These are phyloP conservation scores for Rhodomyrtus psidioides DNA, from an alignment of 441 rosid genomes.

Conservation along the genomic window DNA sequence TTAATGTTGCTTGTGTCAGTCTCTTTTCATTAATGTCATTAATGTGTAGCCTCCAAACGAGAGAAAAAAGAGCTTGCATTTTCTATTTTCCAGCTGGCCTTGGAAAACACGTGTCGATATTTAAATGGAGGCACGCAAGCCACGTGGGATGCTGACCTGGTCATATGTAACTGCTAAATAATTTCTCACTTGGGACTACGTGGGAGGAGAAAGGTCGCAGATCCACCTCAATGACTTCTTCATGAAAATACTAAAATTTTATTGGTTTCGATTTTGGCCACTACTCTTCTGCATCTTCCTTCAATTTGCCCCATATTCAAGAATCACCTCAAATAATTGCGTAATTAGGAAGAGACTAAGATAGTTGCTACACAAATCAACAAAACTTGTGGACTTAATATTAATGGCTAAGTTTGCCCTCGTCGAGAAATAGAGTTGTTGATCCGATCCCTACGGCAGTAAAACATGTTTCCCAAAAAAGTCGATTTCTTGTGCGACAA, in stretches of 20 bases:
- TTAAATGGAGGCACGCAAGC: too few species aligned
- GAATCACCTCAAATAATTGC: background rate
- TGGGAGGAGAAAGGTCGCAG: background rate
- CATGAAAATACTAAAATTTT: background rate
- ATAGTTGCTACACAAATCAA: background rate
- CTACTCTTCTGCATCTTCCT: background rate
- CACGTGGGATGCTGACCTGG: too few species aligned
- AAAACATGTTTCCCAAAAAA: background rate
- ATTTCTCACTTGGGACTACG: too few species aligned
- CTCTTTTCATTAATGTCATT: too few species aligned
- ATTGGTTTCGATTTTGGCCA: background rate
- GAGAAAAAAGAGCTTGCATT: too few species aligned
- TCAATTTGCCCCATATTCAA: background rate
- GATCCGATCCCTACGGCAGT: fast-evolving
- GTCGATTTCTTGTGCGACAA: background rate
- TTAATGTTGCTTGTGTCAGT: too few species aligned
- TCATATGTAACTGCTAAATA: too few species aligned
- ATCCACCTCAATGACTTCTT: background rate
- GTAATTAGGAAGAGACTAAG: fast-evolving
- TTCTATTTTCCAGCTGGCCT: too few species aligned
- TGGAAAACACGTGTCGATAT: too few species aligned
- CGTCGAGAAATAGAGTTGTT: background rate
- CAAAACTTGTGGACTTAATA: background rate
- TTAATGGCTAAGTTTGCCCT: background rate
- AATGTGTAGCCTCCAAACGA: too few species aligned